Conservation (phyloP, 148 eudicot species). For the Pharnaceum exiguum region DNA sequence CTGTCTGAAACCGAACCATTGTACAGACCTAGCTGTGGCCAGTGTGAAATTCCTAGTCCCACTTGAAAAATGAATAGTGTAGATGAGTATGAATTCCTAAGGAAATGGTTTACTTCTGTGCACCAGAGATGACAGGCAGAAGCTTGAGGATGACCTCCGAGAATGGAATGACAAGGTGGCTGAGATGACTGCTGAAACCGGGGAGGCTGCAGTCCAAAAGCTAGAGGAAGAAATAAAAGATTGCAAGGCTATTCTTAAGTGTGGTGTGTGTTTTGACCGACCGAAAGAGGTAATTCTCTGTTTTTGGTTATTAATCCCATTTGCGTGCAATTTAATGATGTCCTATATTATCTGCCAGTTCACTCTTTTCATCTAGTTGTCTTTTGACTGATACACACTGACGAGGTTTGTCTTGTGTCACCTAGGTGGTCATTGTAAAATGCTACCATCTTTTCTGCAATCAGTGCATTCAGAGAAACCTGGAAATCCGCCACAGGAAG, state of each 20-base stretch:
- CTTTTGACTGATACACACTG: neutral
- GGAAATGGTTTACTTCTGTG: neutral
- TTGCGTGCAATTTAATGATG: neutral
- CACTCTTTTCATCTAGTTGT: neutral
- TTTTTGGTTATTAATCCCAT: neutral
- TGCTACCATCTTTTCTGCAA: slow-evolving; percentile 97
- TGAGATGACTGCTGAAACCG: slow-evolving; percentile 63
- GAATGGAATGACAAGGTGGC: slow-evolving; percentile 55
- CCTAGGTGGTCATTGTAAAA: slow-evolving; percentile 88
- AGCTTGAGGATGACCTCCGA: slow-evolving; percentile 72
- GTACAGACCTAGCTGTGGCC: too few relatives aligned
- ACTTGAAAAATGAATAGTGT: too few relatives aligned
- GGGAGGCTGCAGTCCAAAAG: slow-evolving; percentile 86
- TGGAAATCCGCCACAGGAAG: slow-evolving; percentile 89
- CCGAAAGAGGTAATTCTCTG: slow-evolving; percentile 74
- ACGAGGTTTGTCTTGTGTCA: neutral
- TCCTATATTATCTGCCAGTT: neutral
- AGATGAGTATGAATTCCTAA: neutral
- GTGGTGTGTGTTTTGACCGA: slow-evolving; percentile 93
- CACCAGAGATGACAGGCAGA: slow-evolving; percentile 60
- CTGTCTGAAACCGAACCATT: too few relatives aligned
- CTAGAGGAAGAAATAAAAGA: slow-evolving; percentile 91
- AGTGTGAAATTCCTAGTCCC: too few relatives aligned
- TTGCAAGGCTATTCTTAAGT: slow-evolving; percentile 89
- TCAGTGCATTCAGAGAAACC: slow-evolving; percentile 87